Base-by-base conservation (phyloP, 1,284 basidiomycete species). In the Malassezia globosa region DNA sequence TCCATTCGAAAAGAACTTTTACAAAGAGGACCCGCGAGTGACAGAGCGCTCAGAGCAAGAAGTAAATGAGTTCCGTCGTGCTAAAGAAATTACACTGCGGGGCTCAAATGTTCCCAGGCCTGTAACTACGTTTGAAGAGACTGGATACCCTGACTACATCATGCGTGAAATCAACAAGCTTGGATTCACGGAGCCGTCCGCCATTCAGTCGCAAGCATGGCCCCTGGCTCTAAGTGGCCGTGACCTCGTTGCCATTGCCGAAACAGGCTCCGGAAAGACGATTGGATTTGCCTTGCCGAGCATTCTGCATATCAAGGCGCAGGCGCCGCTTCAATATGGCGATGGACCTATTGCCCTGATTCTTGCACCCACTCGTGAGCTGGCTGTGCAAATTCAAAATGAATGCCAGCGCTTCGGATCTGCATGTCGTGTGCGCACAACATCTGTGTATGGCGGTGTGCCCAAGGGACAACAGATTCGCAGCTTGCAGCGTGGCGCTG, bases 301-400 rank as follows among this genome's bases (percentile, higher is more conserved):
- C 51, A 97, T 97, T 89, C 79, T 97, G 33, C 92, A 97, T 76
- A 96, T 97, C 77, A 97, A 96, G 79, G 92, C 92, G 81, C 94
- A 97, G 79, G 87, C 92, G 7, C 80, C 97, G 42, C 78, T 97
- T 59, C 74, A 85, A 3, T 84, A 90, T 40, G 92, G 92, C 24
- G 94, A 97, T 73, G 92, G 92, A 23, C 92, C 92, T 24, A 95
- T 97, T 59, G 92, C 87, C 26, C 81, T 97, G 49, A 87, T 97
- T 54, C 81, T 97, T 50, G 94, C 92, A 13, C 92, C 92, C 29
- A 97, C 92, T 46, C 87, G 92, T 77, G 92, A 97, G 76, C 81
- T 97, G 50, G 94, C 94, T 39, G 90, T 96, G 48, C 92, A 97
- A 76, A 97, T 92, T 57, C 94, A 97, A 73, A 86, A 89, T 66